Percentiles rank a stretch among this genome's conserved stretches.
These are phyloP conservation scores for Candida palmyrensis DNA, from an alignment of 805 yeast species.

Conservation along the genomic window DNA sequence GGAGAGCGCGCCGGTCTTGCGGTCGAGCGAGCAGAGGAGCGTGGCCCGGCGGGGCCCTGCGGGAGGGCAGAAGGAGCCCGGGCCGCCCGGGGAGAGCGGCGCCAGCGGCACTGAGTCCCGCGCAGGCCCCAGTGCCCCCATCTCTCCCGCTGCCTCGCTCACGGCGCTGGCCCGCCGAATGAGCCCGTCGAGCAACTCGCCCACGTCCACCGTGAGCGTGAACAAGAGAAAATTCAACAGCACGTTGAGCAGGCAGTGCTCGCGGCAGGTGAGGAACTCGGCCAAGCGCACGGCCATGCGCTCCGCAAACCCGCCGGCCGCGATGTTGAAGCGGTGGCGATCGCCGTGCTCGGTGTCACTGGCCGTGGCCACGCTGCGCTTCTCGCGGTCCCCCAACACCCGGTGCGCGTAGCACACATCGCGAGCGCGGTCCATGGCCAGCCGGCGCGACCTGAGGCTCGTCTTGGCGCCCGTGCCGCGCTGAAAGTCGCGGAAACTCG, in stretches of 20 bases:
- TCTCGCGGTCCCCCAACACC: too few species aligned
- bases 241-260: slow-evolving; percentile 26
- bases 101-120: background rate
- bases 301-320: slow-evolving; percentile 7
- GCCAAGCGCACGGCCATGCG: slow-evolving; percentile 17
- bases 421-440: slow-evolving; percentile 5
- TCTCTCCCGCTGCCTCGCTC: background rate
- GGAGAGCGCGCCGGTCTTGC: slow-evolving; percentile 27
- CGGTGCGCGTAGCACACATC: slow-evolving; percentile 1
- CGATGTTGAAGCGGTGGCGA: background rate
- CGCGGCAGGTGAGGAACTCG: slow-evolving; percentile 18
- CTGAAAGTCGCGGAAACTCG: slow-evolving; percentile 10
- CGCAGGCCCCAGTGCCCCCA: background rate
- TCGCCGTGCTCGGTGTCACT: slow-evolving; percentile 16
- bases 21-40: slow-evolving; percentile 29
- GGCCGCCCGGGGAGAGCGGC: background rate
- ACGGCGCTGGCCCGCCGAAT: slow-evolving; percentile 6
- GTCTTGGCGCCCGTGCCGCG: background rate
- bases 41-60: slow-evolving; percentile 10
- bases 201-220: slow-evolving; percentile 25
- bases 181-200: slow-evolving; percentile 17
- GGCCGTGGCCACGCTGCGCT: slow-evolving; percentile 16
- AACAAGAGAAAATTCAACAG: slow-evolving; percentile 35
- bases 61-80: too few species aligned
- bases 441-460: slow-evolving; percentile 12